Percentiles rank a stretch among this genome's conserved stretches.
phyloP scores from a whole-genome alignment of 176 grass and related monocot species.

The Bonia amplexicaulis region DNA sequence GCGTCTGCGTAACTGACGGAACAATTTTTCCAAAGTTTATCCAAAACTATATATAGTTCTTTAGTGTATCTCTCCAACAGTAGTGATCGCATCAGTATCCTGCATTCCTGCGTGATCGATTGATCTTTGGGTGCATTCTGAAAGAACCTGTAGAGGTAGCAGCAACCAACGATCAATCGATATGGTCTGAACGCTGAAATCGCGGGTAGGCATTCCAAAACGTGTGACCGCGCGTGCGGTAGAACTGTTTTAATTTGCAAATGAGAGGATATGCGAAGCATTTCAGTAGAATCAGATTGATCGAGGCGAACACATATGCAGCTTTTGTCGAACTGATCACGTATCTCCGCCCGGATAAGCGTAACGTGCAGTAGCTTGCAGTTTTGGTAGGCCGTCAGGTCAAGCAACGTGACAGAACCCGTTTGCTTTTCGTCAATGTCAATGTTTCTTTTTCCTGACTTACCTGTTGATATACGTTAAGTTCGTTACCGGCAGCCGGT shows the following conservation, averaged over 20 bases:
- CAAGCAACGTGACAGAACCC: constrained; percentile 3
- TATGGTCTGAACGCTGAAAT: neutral
- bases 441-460: constrained; percentile 3
- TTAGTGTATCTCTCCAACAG: neutral
- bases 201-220: neutral
- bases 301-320: neutral
- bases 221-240: neutral
- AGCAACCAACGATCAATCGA: too few species aligned
- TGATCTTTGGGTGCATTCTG: neutral
- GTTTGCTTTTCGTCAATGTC: constrained; percentile 2
- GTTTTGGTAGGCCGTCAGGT: neutral
- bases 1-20: neutral
- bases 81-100: neutral
- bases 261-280: neutral
- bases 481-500: neutral
- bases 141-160: neutral
- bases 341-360: neutral
- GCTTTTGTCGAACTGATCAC: neutral
- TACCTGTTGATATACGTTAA: neutral
- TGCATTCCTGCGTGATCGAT: neutral
- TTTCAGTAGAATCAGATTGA: neutral
- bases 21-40: too few species aligned
- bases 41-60: neutral
- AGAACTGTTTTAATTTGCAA: neutral
- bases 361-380: neutral